Conservation (phyloP, 176 grass and related monocot genomes). For the Panicum miliaceum region DNA sequence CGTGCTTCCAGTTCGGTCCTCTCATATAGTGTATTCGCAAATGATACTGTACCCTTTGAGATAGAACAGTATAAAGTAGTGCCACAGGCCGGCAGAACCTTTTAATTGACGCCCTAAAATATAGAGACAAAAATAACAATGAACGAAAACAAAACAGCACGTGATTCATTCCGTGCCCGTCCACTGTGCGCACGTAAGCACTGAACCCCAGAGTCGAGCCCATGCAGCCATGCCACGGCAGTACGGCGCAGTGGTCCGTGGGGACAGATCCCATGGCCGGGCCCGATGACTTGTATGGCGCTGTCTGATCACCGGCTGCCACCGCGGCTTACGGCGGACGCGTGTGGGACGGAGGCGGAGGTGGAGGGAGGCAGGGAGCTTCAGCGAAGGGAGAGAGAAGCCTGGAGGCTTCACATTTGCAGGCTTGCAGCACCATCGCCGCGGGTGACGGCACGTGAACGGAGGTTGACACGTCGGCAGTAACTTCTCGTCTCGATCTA, state of each 20-base stretch:
- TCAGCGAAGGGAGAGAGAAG: neutral
- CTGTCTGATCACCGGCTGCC: neutral
- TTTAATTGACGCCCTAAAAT: neutral
- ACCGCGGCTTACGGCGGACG: slow-evolving; percentile 18
- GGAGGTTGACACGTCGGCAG: slow-evolving; percentile 14
- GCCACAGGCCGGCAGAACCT: neutral
- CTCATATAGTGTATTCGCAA: neutral
- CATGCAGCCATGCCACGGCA: slow-evolving; percentile 43
- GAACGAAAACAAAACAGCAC: slow-evolving; percentile 36
- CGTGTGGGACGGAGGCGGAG: slow-evolving; percentile 11
- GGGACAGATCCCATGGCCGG: neutral
- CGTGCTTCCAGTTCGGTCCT: neutral
- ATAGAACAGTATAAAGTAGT: neutral
- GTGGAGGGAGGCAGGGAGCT: too few species aligned
- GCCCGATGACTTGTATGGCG: slow-evolving; percentile 13
- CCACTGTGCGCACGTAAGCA: neutral
- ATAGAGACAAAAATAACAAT: neutral
- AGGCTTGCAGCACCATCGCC: neutral
- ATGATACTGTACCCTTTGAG: neutral
- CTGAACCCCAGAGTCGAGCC: slow-evolving; percentile 32
- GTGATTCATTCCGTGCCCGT: slow-evolving; percentile 16
- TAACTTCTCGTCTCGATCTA: neutral
- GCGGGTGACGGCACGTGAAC: slow-evolving; percentile 21
- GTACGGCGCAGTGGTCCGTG: neutral
- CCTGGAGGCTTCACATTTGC: slow-evolving; percentile 17